Evolutionary conservation across 495 filamentous ascomycete genomes (phyloP).

Genomic region (Penicillium flavigenum): DNA sequence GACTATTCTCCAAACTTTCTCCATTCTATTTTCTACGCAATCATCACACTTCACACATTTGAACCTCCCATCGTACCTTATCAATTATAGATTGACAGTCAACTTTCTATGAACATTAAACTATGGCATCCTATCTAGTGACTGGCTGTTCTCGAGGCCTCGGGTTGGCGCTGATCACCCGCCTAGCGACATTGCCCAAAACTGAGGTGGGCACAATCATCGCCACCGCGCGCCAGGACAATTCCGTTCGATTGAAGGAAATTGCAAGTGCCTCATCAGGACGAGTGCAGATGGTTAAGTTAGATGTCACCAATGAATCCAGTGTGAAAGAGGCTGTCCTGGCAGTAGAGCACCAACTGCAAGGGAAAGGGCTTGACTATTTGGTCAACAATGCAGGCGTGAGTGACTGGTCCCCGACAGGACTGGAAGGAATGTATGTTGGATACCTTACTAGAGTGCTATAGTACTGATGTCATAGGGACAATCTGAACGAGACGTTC

Average conservation of each 20-base stretch:
- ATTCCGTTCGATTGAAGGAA: slow-evolving; percentile 29
- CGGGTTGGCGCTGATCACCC: slow-evolving; percentile 49
- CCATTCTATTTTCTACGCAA: background rate
- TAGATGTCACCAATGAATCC: slow-evolving; percentile 45
- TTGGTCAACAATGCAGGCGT: slow-evolving; percentile 54
- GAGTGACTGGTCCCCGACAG: slow-evolving; percentile 21
- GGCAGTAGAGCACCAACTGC: slow-evolving; percentile 34
- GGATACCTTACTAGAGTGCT: background rate
- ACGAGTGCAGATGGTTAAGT: slow-evolving; percentile 44
- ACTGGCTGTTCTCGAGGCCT: slow-evolving; percentile 54
- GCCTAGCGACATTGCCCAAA: slow-evolving; percentile 27
- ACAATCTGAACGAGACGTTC: slow-evolving; percentile 42
- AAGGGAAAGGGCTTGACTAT: slow-evolving; percentile 48
- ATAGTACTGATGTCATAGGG: slow-evolving; percentile 15
- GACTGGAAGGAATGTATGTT: slow-evolving; percentile 37
- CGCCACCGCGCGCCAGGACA: slow-evolving; percentile 36
- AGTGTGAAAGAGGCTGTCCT: slow-evolving; percentile 44
- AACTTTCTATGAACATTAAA: background rate
- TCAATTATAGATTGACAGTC: too few species aligned
- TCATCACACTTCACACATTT: background rate
- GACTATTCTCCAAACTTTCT: too few species aligned
- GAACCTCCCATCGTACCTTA: background rate
- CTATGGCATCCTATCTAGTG: slow-evolving; percentile 33
- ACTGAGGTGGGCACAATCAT: slow-evolving; percentile 38
- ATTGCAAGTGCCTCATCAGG: slow-evolving; percentile 21